phyloP scores from a whole-genome alignment of 495 filamentous ascomycete species.

The Xylaria curta region DNA sequence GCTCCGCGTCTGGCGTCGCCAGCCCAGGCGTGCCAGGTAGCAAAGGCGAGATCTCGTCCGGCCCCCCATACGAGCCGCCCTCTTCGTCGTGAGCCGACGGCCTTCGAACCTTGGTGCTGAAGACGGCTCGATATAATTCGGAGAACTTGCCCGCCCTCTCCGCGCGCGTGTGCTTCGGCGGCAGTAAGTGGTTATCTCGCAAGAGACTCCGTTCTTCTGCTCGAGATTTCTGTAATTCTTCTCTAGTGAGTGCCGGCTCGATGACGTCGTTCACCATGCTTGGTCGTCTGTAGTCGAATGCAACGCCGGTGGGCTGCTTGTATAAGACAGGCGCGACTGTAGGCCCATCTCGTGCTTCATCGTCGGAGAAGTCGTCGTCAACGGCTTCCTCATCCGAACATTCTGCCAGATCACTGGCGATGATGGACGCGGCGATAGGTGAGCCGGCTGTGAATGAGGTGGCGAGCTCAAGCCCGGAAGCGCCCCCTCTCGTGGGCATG shows the following conservation, averaged over 20 bases:
- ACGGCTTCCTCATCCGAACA: slow-evolving; percentile 56
- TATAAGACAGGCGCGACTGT: slow-evolving; percentile 70
- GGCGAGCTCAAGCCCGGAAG: slow-evolving; percentile 29
- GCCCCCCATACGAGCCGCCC: no score
- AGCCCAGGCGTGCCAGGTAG: slow-evolving; percentile 31
- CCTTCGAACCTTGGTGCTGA: slow-evolving; percentile 52
- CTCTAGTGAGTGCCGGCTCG: slow-evolving; percentile 59
- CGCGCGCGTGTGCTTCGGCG: slow-evolving; percentile 61
- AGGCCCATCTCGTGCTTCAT: slow-evolving; percentile 53
- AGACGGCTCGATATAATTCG: slow-evolving; percentile 48
- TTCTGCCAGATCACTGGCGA: slow-evolving; percentile 73
- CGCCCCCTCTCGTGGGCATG: slow-evolving; percentile 28
- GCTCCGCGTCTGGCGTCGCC: slow-evolving; percentile 38
- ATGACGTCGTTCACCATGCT: slow-evolving; percentile 52
- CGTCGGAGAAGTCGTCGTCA: slow-evolving; percentile 49
- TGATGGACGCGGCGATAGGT: slow-evolving; percentile 69
- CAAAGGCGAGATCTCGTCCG: slow-evolving; percentile 51
- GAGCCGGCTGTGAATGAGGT: slow-evolving; percentile 61
- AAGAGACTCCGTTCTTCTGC: slow-evolving; percentile 77
- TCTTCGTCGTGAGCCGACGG: slow-evolving; percentile 42
- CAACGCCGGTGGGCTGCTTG: slow-evolving; percentile 68
- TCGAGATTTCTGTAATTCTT: slow-evolving; percentile 68
- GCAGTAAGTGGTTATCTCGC: slow-evolving; percentile 76
- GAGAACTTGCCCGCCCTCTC: slow-evolving; percentile 27
- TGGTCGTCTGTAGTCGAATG: slow-evolving; percentile 62